phyloP scores from a whole-genome alignment of 257 asterid genomes.

The Pogostemon cablin region DNA sequence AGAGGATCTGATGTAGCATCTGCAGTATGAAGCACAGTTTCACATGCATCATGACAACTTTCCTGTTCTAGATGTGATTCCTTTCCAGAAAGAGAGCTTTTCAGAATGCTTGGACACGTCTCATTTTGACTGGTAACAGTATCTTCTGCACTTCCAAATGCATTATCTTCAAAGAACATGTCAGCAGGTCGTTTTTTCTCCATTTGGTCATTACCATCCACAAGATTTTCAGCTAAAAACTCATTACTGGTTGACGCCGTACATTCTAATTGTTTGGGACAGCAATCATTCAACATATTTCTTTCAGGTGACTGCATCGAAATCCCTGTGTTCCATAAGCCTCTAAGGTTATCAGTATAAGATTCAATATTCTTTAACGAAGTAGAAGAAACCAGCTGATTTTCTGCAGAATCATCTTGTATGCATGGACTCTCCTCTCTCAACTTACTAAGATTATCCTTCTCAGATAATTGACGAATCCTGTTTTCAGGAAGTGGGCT shows the following conservation, averaged over 20 bases:
- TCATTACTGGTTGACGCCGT: slow-evolving; percentile 36
- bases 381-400: slow-evolving; percentile 28
- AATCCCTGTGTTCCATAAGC: slow-evolving; percentile 28
- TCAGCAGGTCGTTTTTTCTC: slow-evolving; percentile 32
- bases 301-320: slow-evolving; percentile 38
- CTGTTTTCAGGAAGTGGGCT: slow-evolving; percentile 34
- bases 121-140: slow-evolving; percentile 35
- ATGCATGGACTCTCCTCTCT: slow-evolving; percentile 31
- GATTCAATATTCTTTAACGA: slow-evolving; percentile 31
- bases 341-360: slow-evolving; percentile 31
- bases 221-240: slow-evolving; percentile 35
- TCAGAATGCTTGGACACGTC: slow-evolving; percentile 32
- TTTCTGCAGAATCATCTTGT: slow-evolving; percentile 34
- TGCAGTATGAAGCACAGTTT: slow-evolving; percentile 33
- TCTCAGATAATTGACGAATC: slow-evolving; percentile 37
- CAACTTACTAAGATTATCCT: slow-evolving; percentile 28
- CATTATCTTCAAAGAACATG: slow-evolving; percentile 31
- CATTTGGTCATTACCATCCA: slow-evolving; percentile 25
- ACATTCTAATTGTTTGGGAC: slow-evolving; percentile 35
- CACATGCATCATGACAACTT: slow-evolving; percentile 38
- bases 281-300: slow-evolving; percentile 30
- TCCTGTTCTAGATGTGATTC: slow-evolving; percentile 40
- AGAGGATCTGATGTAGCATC: slow-evolving; percentile 34
- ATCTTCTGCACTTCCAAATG: slow-evolving; percentile 33
- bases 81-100: slow-evolving; percentile 35